Percentiles rank a stretch among this genome's conserved stretches.
Conservation (phyloP, 2,329 filamentous ascomycete species). For the Lecanicillium sp. region DNA sequence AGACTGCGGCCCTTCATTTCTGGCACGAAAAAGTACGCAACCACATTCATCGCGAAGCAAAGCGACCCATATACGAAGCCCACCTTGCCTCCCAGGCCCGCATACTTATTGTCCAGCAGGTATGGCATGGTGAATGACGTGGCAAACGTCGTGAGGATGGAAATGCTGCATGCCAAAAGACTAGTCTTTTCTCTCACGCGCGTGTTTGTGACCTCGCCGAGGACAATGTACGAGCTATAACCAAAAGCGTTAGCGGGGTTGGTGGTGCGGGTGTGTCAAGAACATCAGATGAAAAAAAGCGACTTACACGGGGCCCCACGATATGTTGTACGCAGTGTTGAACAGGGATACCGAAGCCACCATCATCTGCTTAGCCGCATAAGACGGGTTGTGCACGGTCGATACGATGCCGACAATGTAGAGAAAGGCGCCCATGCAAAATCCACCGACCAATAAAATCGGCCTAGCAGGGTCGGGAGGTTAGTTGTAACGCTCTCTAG, state of each 20-base stretch:
- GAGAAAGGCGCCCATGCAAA: conserved; percentile 16
- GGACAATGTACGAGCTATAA: conserved; percentile 17
- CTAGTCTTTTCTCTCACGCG: conserved; percentile 23
- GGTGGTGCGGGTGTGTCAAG: conserved; percentile 1
- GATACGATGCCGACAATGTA: conserved; percentile 14
- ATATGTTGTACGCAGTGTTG: conserved; percentile 14
- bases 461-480: conserved; percentile 9
- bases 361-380: conserved; percentile 4
- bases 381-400: conserved; percentile 2
- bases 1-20: conserved; percentile 31
- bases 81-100: conserved; percentile 24
- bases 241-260: too few species aligned
- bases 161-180: conserved; percentile 18
- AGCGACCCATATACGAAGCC: conserved; percentile 29
- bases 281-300: not conserved
- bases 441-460: conserved; percentile 15
- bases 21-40: conserved; percentile 33
- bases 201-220: conserved; percentile 15
- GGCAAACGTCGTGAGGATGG: conserved; percentile 20
- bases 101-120: conserved; percentile 25
- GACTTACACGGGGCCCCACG: conserved; percentile 19
- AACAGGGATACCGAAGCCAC: conserved; percentile 20
- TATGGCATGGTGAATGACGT: conserved; percentile 29
- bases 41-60: conserved; percentile 29
- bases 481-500: too few species aligned